Evolutionary conservation across 768 basidiomycete species (phyloP).

Genomic region (Crassisporium funariophilum): DNA sequence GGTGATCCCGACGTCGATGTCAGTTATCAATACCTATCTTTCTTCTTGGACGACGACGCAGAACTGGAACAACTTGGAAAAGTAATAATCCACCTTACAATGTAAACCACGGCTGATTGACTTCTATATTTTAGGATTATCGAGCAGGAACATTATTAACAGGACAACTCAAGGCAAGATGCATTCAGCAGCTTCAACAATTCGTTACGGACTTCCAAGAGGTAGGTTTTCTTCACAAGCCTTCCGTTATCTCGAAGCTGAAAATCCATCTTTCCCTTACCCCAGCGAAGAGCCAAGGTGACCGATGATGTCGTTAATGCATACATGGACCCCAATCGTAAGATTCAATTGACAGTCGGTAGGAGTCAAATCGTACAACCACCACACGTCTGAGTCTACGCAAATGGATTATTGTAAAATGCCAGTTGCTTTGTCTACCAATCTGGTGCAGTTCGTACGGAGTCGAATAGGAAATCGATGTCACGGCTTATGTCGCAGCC

Average conservation of each 20-base stretch:
- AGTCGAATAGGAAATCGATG: background rate
- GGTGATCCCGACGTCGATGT: conserved; percentile 97
- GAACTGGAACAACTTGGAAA: conserved; percentile 75
- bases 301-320: conserved; percentile 72
- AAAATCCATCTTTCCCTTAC: conserved; percentile 2
- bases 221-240: conserved; percentile 28
- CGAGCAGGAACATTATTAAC: conserved; percentile 85
- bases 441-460: too few species aligned
- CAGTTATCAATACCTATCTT: conserved; percentile 90
- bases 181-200: conserved; percentile 79
- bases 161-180: conserved; percentile 87
- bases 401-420: too few species aligned
- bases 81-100: conserved; percentile 43
- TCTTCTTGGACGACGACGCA: conserved; percentile 96
- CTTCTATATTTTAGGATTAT: conserved; percentile 67
- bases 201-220: conserved; percentile 89
- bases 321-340: conserved; percentile 83
- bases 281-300: conserved; percentile 75
- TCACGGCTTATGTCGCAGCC: conserved; percentile 15
- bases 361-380: conserved; percentile 31
- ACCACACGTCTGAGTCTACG: conserved; percentile 4
- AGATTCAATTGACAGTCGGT: conserved; percentile 63
- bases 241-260: conserved; percentile 4
- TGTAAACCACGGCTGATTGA: background rate
- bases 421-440: too few species aligned